Base-by-base conservation (phyloP, 345 rosid genomes). In the Bruguiera sexangula region DNA sequence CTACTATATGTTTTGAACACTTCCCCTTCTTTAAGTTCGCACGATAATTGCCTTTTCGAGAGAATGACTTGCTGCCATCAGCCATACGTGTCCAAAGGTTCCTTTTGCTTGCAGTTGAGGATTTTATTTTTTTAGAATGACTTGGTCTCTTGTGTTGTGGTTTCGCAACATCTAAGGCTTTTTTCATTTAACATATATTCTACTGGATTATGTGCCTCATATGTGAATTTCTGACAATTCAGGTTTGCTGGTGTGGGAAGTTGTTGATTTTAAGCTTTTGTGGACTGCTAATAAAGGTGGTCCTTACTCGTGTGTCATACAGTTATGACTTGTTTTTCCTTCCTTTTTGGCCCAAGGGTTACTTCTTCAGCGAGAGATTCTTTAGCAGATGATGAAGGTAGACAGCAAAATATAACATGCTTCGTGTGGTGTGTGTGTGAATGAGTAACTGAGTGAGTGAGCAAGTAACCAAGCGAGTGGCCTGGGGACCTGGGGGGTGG, bases 351-450 rank as follows among this genome's bases (percentile, higher is more conserved):
- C 59, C 60, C 69, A 31, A 74, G 39, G 67, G 57, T 5, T 6
- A 73, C 36, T 61, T 65, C 84, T 50, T 62, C 65, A 21, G 22
- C 72, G 37, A 27, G 62, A 21, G 53, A 8, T 36, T 21, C 65
- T 68, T 70, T 71, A 27, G 93, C 77, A 48, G 84, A 69, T 69
- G 85, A 82, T 63, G 91, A 85, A 85, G 98, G 98, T 94, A 79
- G 51, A 29, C 51, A 62, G 32, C 18, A 31, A 54, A 63, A 19
- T 15, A 8, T 20, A 24, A 21, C 60, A 56, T 56, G 11, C 60
- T 10, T 21, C 19, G 0, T 56, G 19, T 8, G 18, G 6, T 56
- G 19, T 21, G 18, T 15, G 26, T 22, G 26, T 10, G 18, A 4
- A 8, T 22, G 13, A 22, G 31, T 3, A 30, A 24, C 18, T 10